These are phyloP conservation scores for Anthoceros angustus DNA, from an alignment of 225 moss, liverwort and hornwort genomes.

Conservation along the genomic window DNA sequence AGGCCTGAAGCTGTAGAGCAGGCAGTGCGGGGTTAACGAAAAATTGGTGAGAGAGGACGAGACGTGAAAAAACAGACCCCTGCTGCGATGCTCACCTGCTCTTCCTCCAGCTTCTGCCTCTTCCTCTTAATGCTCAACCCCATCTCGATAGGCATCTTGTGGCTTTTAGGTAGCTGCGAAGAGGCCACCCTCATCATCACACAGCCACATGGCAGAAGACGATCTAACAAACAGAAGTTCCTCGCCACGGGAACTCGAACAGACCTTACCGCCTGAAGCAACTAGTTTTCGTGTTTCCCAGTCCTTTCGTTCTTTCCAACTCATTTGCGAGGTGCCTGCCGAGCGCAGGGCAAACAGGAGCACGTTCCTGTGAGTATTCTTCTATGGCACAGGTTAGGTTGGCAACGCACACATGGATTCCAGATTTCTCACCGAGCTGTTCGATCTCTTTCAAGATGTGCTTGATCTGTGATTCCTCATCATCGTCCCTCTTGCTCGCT, in stretches of 20 bases:
- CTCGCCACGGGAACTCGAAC: neutral
- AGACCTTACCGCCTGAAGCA: conserved; percentile 75
- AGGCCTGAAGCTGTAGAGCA: conserved; percentile 37
- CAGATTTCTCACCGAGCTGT: conserved; percentile 36
- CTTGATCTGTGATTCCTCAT: conserved; percentile 42
- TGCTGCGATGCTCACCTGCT: conserved; percentile 36
- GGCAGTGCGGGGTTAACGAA: neutral
- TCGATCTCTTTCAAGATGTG: conserved; percentile 80
- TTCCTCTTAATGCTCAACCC: conserved; percentile 73
- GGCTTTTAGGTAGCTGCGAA: conserved; percentile 55
- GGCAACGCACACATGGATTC: neutral
- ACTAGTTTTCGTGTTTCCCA: conserved; percentile 51
- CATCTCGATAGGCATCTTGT: conserved; percentile 74
- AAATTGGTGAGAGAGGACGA: neutral
- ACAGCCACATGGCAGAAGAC: neutral
- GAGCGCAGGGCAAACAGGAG: neutral
- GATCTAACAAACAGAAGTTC: neutral
- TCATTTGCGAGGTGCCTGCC: conserved; percentile 66
- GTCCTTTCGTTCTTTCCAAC: conserved; percentile 87
- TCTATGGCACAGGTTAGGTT: neutral
- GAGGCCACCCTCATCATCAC: conserved; percentile 4
- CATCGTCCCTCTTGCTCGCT: conserved; percentile 22
- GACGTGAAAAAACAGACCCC: neutral
- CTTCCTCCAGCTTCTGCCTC: conserved; percentile 44
- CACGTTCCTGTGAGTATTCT: neutral